Conservation (phyloP, 768 basidiomycete genomes). For the Coprinopsis marcescibilis region DNA sequence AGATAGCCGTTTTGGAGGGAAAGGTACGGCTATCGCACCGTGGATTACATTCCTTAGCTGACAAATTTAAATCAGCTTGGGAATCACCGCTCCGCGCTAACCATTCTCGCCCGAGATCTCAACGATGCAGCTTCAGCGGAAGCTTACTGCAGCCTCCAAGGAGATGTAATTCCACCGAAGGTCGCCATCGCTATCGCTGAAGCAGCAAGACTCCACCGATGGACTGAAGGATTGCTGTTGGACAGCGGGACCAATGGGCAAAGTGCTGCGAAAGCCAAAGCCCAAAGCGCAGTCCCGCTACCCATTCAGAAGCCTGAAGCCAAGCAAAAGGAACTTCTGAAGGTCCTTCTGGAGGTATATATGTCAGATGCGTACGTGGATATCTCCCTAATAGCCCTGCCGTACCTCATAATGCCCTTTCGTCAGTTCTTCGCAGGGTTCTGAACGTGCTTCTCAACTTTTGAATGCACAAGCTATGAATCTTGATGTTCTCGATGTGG, state of each 20-base stretch:
- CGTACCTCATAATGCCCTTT: not conserved
- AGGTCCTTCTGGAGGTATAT: conserved; percentile 74
- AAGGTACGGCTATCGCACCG: conserved; percentile 42
- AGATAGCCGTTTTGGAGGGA: conserved; percentile 72
- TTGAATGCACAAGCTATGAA: conserved; percentile 77
- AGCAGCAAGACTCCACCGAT: conserved; percentile 43
- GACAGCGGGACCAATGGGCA: conserved; percentile 17
- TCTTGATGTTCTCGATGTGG: conserved; percentile 72
- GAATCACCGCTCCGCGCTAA: conserved; percentile 58
- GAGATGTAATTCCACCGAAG: conserved; percentile 63
- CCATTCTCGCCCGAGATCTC: conserved; percentile 61
- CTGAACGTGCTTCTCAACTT: conserved; percentile 58
- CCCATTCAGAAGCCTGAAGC: conserved; percentile 33
- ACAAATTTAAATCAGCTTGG: conserved; percentile 23
- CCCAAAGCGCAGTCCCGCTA: conserved; percentile 7
- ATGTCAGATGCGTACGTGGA: conserved; percentile 65
- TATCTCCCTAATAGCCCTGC: not conserved
- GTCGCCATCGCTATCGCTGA: conserved; percentile 47
- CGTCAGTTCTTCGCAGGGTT: conserved; percentile 27
- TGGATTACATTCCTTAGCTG: not conserved
- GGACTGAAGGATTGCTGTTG: conserved; percentile 43
- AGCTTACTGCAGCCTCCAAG: conserved; percentile 77
- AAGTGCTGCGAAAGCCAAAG: not conserved
- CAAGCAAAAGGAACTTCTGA: conserved; percentile 54
- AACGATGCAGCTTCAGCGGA: conserved; percentile 77